Base-by-base conservation (phyloP, 139 green algal species). In the Nannochloris sp. region DNA sequence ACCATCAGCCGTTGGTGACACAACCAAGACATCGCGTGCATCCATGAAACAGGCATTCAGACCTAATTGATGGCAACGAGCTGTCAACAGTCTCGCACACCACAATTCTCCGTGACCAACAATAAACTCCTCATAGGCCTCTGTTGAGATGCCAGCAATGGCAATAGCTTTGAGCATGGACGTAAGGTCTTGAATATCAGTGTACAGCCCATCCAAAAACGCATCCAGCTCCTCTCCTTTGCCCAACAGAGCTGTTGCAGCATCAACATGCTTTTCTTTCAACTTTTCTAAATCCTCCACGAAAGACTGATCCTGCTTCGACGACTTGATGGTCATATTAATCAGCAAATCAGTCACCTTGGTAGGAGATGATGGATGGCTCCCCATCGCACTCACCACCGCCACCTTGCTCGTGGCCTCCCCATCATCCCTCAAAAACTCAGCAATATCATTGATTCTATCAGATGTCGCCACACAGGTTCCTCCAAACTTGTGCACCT, bases 31-130 rank as follows among this genome's bases (percentile, higher is more conserved):
- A 6, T 97, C 91, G 1, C 92, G 75, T 1, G 92, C 85, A 79
- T 98, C 92, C 85, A 98, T 89, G 73, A 91, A 96, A 2, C 29
- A 65, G 25, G 71, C 81, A 56, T 82, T 25, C 30, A 37, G 68
- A n/a, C 84, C 80, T 57, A 85, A 62, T 73, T 86, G 66, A 26
- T 71, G 60, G 68, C 85, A 84, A 17, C 64, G 69, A 1, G 84
- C 77, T 0, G 87, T 69, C 20, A 90, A 81, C 31, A 98, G 78
- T 61, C 79, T 80, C n/a, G 88, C 92, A 40, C 76, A 90, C 92
- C 92, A 98, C n/a, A 98, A 80, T 78, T 98, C 92, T 23, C 92
- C 92, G 62, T 98, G 92, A 13, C 92, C 92, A 23, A 97, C 91
- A 31, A 98, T 88, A 73, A 91, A 97, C 72, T 98, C 92, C 3